Base-by-base conservation (phyloP, 768 basidiomycete species). In the Tubosaeta sp. region DNA sequence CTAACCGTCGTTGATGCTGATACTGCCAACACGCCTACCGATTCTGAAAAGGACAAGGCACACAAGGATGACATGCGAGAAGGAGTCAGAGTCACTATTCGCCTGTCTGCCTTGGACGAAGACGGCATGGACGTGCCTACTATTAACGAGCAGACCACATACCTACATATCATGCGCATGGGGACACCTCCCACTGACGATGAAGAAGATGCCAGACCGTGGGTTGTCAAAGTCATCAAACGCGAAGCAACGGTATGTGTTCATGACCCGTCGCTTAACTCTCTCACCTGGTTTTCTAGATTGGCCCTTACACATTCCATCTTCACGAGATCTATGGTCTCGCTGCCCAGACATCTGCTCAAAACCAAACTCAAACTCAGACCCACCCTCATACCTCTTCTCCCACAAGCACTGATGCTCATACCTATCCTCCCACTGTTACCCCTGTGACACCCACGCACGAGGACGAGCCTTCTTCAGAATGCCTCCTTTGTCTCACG, bases 281-380 rank as follows among this genome's bases (percentile, higher is more conserved):
- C 3, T 54, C 53, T 31, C 48, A 36, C 12, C 8, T n/a, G 19
- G 48, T 30, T 29, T 50, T 25, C 24, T n/a, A 88, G 85, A 96
- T 97, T 62, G 94, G 94, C 3, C 78, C 86, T 6, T 92, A 94
- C 63, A 92, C 91, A 0, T 97, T 97, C 83, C 87, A 94, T 48
- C 75, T 97, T 27, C 93, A 95, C 63, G 94, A 97, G 64, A 97
- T 97, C 42, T 97, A 88, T 59, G 94, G 94, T 43, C 79, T 97
- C 6, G 84, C 90, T 0, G 81, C 87, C 7, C 70, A 79, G 45
- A 69, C 78, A 9, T 68, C 74, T 35, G 55, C 71, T 4, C 55
- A 68, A 16, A 56, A 54, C 38, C 61, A 71, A 24, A 42, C 4
- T 16, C 39, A 68, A n/a, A 56, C 54, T 35, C 62, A 71, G 25